Conservation (phyloP, 805 yeast species). For the Candida patagonica region DNA sequence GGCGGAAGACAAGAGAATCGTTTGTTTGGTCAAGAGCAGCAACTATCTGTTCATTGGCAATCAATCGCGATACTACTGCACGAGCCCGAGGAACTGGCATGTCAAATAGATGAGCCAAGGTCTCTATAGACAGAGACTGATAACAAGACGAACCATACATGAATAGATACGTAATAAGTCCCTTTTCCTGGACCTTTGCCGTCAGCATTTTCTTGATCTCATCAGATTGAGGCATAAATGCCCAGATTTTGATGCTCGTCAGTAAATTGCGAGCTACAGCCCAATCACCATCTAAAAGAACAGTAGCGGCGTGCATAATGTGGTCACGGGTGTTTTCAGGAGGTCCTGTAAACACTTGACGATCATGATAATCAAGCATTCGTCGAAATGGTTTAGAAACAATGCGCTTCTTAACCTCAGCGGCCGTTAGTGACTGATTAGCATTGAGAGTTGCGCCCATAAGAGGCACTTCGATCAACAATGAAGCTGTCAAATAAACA, state of each 20-base stretch:
- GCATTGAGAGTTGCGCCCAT: constrained; percentile 39
- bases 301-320: constrained; percentile 84
- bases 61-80: constrained; percentile 63
- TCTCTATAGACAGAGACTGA: constrained; percentile 59
- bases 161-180: constrained; percentile 86
- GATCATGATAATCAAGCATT: constrained; percentile 83
- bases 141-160: constrained; percentile 63
- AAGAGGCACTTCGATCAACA: constrained; percentile 85
- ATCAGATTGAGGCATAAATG: constrained; percentile 60
- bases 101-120: constrained; percentile 59
- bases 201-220: constrained; percentile 57
- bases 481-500: constrained; percentile 81
- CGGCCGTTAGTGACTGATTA: constrained; percentile 36
- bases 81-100: constrained; percentile 44
- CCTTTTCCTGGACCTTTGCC: constrained; percentile 76
- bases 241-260: constrained; percentile 77
- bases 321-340: constrained; percentile 94
- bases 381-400: constrained; percentile 81
- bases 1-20: constrained; percentile 54
- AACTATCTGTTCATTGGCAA: constrained; percentile 64
- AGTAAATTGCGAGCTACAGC: constrained; percentile 61
- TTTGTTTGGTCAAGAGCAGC: constrained; percentile 67
- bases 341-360: constrained; percentile 93
- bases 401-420: constrained; percentile 53
- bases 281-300: constrained; percentile 89